Evolutionary conservation across 164 flowering plant genomes (phyloP), one percentile per base, ranked within the genome.

Genomic region (Vitis rotundifolia): DNA sequence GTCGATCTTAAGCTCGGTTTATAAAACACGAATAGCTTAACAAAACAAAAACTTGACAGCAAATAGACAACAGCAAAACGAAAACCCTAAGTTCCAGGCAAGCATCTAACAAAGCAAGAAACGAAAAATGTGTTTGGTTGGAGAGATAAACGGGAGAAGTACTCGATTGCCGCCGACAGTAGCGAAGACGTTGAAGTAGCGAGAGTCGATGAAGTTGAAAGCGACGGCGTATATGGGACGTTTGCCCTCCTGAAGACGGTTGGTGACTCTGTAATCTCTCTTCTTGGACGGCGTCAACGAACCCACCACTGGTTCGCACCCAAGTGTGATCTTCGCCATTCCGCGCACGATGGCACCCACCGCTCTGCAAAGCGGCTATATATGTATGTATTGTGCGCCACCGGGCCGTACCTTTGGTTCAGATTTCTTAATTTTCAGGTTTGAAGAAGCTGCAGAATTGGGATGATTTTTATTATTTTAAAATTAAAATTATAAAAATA

Each of bases 121-220:
- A 63, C 5, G 59, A 47, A 13, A 15, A n/a, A 68, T 13, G 14
- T 15, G 0, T 13, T 1, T 53, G 56, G 5, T 37, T 37, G 44
- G 62, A 13, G 70, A 52, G 62, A 61, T 22, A 11, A 11, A 6
- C n/a, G 51, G 16, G 11, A 22, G 16, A 18, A 60, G 26, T 69
- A 93, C 97, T 63, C 97, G 86, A 69, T 92, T 89, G 56, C 94
- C 97, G 8, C 99, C 97, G 67, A 84, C 97, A 18, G 99, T 92
- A 70, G 97, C 97, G 78, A 94, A 94, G 83, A 90, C 88, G 72
- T 85, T 87, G 91, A 78, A 90, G 84, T 81, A 92, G 54, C 91
- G 89, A 52, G 97, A 84, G 70, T 94, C 99, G 65, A 94, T 79
- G 88, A 94, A 94, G 78, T 94, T 94, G 88, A 94, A 94, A 71